Evolutionary conservation across 129 eudicot genomes (phyloP), one percentile per base, ranked within the genome.

Genomic region (Gnaphalium uliginosum): DNA sequence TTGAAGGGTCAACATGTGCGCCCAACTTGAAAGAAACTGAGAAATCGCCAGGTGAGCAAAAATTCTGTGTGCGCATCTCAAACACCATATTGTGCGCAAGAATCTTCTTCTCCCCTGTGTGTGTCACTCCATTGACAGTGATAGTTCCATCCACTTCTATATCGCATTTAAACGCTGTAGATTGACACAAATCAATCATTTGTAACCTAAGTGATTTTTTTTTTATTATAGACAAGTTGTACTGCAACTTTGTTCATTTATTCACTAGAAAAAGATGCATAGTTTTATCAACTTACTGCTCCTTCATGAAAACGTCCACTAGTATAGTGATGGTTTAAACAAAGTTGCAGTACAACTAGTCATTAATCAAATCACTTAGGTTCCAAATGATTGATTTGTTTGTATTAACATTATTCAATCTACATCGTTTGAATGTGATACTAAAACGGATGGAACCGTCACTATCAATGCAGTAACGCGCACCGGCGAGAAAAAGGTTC

Each of bases 31-130:
- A 90, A 14, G 85, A 81, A 76, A 88, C 71, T 39, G 91, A 82
- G 46, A 91, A 91, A 50, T 84, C 85, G 0, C 95, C 97, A 2
- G 94, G 84, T 18, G 92, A 88, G 54, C 97, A 84, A 25, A 88
- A 84, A 63, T 86, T 88, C 41, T 77, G 89, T 18, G 97, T 80
- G 57, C 65, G 94, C 97, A 91, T 91, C 71, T 82, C 84, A 50
- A 91, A 91, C 8, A 74, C 84, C 89, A 88, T 85, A 35, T 77
- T 69, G 67, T 86, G 83, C 76, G 59, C 81, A 19, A 56, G n/a
- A 39, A 91, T 83, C 60, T 66, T 86, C 66, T 73, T 78, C 82
- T 84, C 83, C 14, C 94, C 91, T 0, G 89, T 86, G 2, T 77
- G 22, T 56, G 91, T 84, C 21, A 70, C 74, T 18, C 96, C 96